Conservation (phyloP, 441 rosid species). For the Brassica hybrid region DNA sequence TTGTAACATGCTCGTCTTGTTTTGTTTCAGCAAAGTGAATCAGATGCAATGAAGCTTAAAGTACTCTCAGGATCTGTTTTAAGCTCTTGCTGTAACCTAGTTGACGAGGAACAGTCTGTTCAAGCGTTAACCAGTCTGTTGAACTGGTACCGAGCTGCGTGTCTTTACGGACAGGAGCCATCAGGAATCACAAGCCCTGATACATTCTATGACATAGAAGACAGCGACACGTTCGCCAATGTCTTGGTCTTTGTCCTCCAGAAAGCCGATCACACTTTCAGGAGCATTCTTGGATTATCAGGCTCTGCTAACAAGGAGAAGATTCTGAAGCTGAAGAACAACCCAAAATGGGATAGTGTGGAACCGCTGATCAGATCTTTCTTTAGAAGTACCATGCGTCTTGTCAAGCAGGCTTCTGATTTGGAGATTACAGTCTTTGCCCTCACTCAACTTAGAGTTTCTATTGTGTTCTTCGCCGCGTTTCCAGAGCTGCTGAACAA, state of each 20-base stretch:
- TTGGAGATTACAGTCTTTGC: constrained; percentile 62
- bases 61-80: not conserved
- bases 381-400: constrained; percentile 73
- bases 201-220: constrained; percentile 38
- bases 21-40: constrained; percentile 44
- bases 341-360: constrained; percentile 68
- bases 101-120: constrained; percentile 6
- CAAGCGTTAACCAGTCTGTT: not conserved
- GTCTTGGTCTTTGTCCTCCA: constrained; percentile 64
- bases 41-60: constrained; percentile 5
- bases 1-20: constrained; percentile 32
- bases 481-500: constrained; percentile 69
- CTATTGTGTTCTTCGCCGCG: constrained; percentile 58
- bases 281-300: constrained; percentile 68
- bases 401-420: constrained; percentile 72
- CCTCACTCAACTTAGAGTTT: constrained; percentile 61
- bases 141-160: not conserved
- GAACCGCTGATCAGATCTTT: constrained; percentile 80
- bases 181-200: constrained; percentile 38
- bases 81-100: not conserved
- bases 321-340: constrained; percentile 69
- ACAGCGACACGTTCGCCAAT: constrained; percentile 57
- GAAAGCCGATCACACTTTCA: constrained; percentile 71
- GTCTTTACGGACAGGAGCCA: constrained; percentile 55
- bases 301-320: constrained; percentile 58